Evolutionary conservation across 805 yeast species (phyloP), one percentile per base, ranked within the genome.

Genomic region (Candida chilensis): DNA sequence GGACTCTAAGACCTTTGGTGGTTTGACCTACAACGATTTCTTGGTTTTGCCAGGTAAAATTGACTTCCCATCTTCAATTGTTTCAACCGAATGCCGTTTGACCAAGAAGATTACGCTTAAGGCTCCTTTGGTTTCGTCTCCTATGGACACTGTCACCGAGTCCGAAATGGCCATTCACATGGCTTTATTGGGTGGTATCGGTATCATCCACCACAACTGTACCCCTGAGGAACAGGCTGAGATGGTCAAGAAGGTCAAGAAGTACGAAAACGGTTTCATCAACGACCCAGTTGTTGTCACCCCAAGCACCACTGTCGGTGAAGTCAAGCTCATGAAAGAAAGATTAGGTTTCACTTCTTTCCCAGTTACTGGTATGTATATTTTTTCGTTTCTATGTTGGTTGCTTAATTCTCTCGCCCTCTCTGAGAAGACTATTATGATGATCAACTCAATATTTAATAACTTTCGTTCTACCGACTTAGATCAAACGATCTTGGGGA

Each of bases 401-500:
- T n/a, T 32, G 13, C 17, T 17, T 33, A 17, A n/a, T 32, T 20
- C 21, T 24, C 22, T 20, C 19, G 30, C 15, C 27, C 29, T 28
- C 27, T 21, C 26, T 29, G 18, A 22, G 15, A 21, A 20, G 25
- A 28, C 31, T 44, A 33, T 37, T 21, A 53, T 76, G 84, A 77
- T 76, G 82, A 77, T 68, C 51, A 51, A 52, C 49, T 45, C 38
- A 32, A 42, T 40, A 45, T 47, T 56, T 53, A 57, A 69, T 84
- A 87, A 90, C 97, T 90, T 90, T 90, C 98, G 97, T 90, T 90
- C 98, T 90, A 80, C 97, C 95, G 96, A 80, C 54, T 61, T 56
- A 50, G 94, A 81, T 83, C 92, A 78, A 78, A 81, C 94, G 92
- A 87, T 83, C 94, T 74, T 86, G 96, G 62, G 94, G 96, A 87